Evolutionary conservation across 139 green algal genomes (phyloP).

Genomic region (Deuterostichococcus epilithicus): DNA sequence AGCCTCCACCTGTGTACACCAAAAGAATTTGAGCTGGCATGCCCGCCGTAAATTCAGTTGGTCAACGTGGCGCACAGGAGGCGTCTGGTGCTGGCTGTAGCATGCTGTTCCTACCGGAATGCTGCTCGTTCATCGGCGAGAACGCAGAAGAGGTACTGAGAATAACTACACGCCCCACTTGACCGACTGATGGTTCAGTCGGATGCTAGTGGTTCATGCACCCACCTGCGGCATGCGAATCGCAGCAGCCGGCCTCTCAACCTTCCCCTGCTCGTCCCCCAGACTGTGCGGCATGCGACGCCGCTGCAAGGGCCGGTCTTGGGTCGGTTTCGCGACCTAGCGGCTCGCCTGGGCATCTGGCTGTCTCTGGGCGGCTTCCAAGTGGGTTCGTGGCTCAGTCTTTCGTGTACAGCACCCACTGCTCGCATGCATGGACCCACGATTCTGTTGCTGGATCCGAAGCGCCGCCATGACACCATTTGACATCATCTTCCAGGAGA

Average conservation of each 20-base stretch:
- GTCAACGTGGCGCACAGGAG: conserved; percentile 20
- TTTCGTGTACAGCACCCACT: conserved; percentile 39
- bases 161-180: neutral
- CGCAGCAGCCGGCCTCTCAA: too few relatives aligned
- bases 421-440: neutral
- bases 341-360: conserved; percentile 70
- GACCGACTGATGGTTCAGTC: too few relatives aligned
- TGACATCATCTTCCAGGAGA: too few relatives aligned
- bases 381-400: too few relatives aligned
- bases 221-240: too few relatives aligned
- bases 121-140: conserved; percentile 84
- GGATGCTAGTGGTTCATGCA: too few relatives aligned
- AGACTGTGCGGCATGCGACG: conserved; percentile 68
- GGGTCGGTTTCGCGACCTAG: conserved; percentile 68
- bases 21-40: neutral
- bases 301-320: conserved; percentile 76
- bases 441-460: conserved; percentile 5
- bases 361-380: conserved; percentile 92
- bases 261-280: neutral
- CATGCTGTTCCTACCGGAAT: conserved; percentile 95
- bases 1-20: neutral
- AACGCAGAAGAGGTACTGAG: conserved; percentile 6
- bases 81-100: conserved; percentile 34
- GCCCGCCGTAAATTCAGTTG: neutral
- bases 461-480: too few relatives aligned